phyloP scores from a whole-genome alignment of 345 rosid species.

The Tarenaya hassleriana region DNA sequence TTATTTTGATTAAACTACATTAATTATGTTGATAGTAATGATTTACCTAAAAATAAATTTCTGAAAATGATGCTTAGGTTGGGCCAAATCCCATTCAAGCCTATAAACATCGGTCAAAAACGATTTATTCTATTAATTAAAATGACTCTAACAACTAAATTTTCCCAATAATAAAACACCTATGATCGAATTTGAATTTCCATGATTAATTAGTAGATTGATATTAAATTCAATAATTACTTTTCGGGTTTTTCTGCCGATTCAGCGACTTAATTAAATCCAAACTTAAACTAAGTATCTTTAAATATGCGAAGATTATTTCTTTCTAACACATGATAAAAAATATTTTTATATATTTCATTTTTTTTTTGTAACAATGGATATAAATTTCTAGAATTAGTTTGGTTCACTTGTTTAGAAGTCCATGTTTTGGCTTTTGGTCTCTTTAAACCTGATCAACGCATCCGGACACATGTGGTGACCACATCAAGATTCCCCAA shows the following conservation, averaged over 20 bases:
- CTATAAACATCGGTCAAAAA: constrained; percentile 17
- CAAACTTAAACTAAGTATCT: neutral
- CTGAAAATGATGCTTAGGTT: constrained; percentile 14
- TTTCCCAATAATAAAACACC: neutral
- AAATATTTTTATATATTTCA: neutral
- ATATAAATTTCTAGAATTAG: constrained; percentile 3
- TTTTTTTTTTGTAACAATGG: neutral
- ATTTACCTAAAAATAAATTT: constrained; percentile 19
- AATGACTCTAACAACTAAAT: constrained; percentile 12
- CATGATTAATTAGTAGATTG: no score
- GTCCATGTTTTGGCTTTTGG: constrained; percentile 20
- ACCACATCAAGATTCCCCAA: constrained; percentile 32
- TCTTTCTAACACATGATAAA: no score
- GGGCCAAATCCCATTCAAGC: constrained; percentile 19
- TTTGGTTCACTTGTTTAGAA: constrained; percentile 18
- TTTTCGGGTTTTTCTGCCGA: no score
- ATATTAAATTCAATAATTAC: no score
- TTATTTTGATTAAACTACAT: constrained; percentile 14
- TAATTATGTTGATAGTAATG: constrained; percentile 26
- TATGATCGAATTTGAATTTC: no score
- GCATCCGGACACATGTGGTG: constrained; percentile 28
- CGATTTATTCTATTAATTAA: constrained; percentile 9
- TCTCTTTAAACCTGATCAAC: constrained; percentile 20
- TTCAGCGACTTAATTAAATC: no score
- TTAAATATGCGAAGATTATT: neutral